These are phyloP conservation scores for Tetradesmus obliquus DNA, from an alignment of 139 green algal species.

Conservation along the genomic window DNA sequence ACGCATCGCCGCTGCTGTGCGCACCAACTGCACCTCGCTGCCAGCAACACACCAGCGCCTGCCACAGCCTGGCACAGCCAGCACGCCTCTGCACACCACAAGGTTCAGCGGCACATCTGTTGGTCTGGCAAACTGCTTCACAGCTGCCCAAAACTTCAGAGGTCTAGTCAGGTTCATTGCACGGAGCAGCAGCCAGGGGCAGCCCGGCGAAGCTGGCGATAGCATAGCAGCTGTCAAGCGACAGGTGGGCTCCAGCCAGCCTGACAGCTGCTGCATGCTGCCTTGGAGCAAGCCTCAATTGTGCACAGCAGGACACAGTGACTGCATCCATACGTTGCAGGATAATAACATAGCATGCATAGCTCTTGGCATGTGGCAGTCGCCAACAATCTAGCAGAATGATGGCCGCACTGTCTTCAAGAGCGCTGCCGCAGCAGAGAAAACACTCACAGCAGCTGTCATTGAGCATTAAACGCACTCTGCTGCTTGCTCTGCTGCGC, in stretches of 20 bases:
- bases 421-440: too few relatives aligned
- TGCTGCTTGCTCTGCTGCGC: too few relatives aligned
- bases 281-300: too few relatives aligned
- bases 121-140: not conserved
- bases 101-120: not conserved
- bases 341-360: too few relatives aligned
- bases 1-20: not conserved
- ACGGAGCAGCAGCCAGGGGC: not conserved
- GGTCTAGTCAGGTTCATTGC: not conserved
- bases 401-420: too few relatives aligned
- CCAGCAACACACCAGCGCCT: not conserved
- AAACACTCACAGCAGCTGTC: too few relatives aligned
- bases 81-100: not conserved
- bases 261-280: not conserved
- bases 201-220: not conserved
- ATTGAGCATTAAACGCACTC: too few relatives aligned
- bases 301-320: too few relatives aligned
- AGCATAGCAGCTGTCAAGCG: constrained; percentile 31
- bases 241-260: not conserved
- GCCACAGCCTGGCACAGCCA: not conserved
- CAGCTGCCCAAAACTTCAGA: not conserved
- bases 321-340: too few relatives aligned
- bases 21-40: not conserved
- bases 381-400: too few relatives aligned
- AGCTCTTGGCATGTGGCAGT: too few relatives aligned